A percentile compares a stretch with the other conserved stretches of the same genome.
Conservation (phyloP, 2,329 filamentous ascomycete species). For the Ophiobolus disseminans region DNA sequence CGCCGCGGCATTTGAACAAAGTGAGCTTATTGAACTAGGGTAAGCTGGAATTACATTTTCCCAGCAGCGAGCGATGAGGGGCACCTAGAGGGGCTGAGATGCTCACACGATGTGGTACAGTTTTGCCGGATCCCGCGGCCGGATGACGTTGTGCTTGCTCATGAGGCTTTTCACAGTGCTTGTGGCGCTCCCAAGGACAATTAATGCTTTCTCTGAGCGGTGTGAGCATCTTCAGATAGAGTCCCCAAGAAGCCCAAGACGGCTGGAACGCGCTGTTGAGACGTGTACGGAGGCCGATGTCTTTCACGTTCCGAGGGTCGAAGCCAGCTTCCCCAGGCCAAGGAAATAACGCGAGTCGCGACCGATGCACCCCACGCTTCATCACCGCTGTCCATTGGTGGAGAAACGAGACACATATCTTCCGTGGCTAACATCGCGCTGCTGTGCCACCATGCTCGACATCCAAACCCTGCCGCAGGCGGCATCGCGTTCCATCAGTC, state of each 20-base stretch:
- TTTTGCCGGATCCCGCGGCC: slow-evolving; percentile 43
- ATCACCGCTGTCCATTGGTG: slow-evolving; percentile 32
- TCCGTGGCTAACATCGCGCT: slow-evolving; percentile 24
- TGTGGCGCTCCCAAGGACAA: not conserved
- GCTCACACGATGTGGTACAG: slow-evolving; percentile 20
- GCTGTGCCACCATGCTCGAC: slow-evolving; percentile 34
- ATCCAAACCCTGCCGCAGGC: slow-evolving; percentile 30
- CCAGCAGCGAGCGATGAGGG: slow-evolving; percentile 32
- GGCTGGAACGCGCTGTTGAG: slow-evolving; percentile 6
- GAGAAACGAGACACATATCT: slow-evolving; percentile 26
- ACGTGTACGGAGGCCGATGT: slow-evolving; percentile 8
- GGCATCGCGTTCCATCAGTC: slow-evolving; percentile 28
- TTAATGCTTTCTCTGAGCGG: not conserved
- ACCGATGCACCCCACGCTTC: slow-evolving; percentile 37
- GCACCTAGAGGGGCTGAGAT: slow-evolving; percentile 19
- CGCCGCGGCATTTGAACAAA: slow-evolving; percentile 32
- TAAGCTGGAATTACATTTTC: slow-evolving; percentile 11
- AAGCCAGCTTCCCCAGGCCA: slow-evolving; percentile 43
- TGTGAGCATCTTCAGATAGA: not conserved
- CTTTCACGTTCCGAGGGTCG: slow-evolving; percentile 11
- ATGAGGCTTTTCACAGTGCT: not conserved
- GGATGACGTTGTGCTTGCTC: slow-evolving; percentile 20
- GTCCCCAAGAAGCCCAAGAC: not conserved
- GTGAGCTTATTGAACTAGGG: not conserved
- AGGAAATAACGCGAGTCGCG: slow-evolving; percentile 23